A percentile compares a stretch with the other conserved stretches of the same genome.
These are phyloP conservation scores for Fraxinus greggii DNA, from an alignment of 305 asterid species.

Conservation along the genomic window DNA sequence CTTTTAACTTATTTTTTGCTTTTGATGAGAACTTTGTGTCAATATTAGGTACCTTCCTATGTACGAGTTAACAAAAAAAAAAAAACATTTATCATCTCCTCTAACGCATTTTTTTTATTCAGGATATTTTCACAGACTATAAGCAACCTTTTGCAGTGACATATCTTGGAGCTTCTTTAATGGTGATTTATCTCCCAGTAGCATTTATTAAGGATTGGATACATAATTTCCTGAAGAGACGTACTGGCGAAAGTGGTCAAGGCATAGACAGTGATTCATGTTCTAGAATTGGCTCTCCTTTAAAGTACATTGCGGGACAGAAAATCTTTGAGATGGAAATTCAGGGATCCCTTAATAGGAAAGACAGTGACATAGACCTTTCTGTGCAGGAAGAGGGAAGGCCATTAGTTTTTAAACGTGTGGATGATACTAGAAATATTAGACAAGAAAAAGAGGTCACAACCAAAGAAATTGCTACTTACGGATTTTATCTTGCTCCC, in stretches of 20 bases:
- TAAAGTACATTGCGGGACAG: conserved; percentile 60
- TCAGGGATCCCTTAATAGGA: conserved; percentile 55
- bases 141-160: conserved; percentile 99
- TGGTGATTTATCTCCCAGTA: conserved; percentile 93
- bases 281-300: conserved; percentile 48
- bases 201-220: conserved; percentile 81
- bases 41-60: conserved; percentile 5
- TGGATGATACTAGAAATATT: conserved; percentile 38
- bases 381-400: conserved; percentile 58
- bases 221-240: conserved; percentile 49
- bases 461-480: conserved; percentile 73
- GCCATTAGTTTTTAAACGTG: conserved; percentile 57
- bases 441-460: conserved; percentile 58
- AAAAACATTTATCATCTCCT: background rate
- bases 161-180: conserved; percentile 89
- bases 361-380: conserved; percentile 59
- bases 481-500: conserved; percentile 87
- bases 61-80: background rate
- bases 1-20: background rate
- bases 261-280: conserved; percentile 34
- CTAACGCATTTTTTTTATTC: conserved; percentile 28
- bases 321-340: conserved; percentile 69
- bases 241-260: conserved; percentile 38
- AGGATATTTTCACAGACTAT: conserved; percentile 90
- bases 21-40: background rate